Evolutionary conservation across 1,139 yeast species (phyloP).

Genomic region (Suhomyces maxii): DNA sequence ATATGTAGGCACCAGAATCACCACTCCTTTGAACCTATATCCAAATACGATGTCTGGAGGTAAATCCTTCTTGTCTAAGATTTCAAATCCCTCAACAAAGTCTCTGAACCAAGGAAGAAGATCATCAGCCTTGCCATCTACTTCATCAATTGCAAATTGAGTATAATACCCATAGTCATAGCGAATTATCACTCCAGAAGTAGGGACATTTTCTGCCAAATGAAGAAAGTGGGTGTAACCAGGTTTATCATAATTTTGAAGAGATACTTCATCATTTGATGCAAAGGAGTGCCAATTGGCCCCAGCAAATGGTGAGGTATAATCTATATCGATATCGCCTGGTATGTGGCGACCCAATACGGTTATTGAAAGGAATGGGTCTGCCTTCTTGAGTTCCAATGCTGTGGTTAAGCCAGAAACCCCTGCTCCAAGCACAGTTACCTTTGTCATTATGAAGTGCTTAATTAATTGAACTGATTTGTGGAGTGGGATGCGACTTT

Average conservation of each 20-base stretch:
- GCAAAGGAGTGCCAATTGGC: conserved; percentile 53
- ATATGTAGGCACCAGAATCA: conserved; percentile 51
- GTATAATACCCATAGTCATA: conserved; percentile 32
- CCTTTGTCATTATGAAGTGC: not conserved
- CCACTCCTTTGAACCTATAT: conserved; percentile 45
- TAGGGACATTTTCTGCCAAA: conserved; percentile 43
- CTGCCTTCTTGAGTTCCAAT: conserved; percentile 26
- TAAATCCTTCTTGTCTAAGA: conserved; percentile 28
- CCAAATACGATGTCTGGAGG: conserved; percentile 39
- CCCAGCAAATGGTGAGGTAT: conserved; percentile 46
- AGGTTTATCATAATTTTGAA: conserved; percentile 39
- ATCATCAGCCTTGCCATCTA: conserved; percentile 12
- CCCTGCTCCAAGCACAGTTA: conserved; percentile 44
- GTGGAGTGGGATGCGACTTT: too few species aligned
- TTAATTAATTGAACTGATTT: not conserved
- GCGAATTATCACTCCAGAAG: conserved; percentile 45
- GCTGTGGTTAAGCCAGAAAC: conserved; percentile 45
- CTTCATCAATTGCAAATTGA: conserved; percentile 19
- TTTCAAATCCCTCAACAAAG: conserved; percentile 35
- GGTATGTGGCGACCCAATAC: conserved; percentile 39
- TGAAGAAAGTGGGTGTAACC: conserved; percentile 42
- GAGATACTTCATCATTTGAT: conserved; percentile 24
- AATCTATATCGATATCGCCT: conserved; percentile 38
- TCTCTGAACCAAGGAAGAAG: conserved; percentile 49
- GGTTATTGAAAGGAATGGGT: conserved; percentile 24